Base-by-base conservation (phyloP, 345 rosid genomes). In the Psidium friedrichsthalianum region DNA sequence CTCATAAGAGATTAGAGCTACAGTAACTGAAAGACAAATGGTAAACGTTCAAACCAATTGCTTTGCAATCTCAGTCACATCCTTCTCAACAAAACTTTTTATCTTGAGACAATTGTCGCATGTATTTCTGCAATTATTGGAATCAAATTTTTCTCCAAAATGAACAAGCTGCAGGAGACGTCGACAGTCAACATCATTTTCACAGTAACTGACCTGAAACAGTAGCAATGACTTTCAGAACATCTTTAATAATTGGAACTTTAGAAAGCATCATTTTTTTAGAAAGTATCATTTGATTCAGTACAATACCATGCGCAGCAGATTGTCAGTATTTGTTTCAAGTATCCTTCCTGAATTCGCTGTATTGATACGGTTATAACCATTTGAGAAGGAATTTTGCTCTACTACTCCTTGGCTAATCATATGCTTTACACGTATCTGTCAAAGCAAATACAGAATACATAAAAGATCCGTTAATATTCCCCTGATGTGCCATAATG, bases 401-500 rank as follows among this genome's bases (percentile, higher is more conserved):
- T 97, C 99, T 83, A 87, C 86, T 84, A 85, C 96, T 85, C 98
- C 98, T 90, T 94, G 98, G 90, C 93, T 92, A 86, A 97, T 93
- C 99, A 97, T 97, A 89, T 96, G 98, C 92, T 96, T 97, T 56
- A 95, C 93, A 74, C 98, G 92, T 91, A 97, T 95, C 99, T 97
- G 90, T 85, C 88, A 86, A 83, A 86, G 87, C 78, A 88, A 83
- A 85, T 14, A 74, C 14, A 49, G 54, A 40, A 40, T 11, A 51
- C 8, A 69, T 69, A 7, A 69, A 69, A 69, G 80, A 36, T 69
- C 80, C 36, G 4, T 32, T 55, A 53, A 36, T 69, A 36, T 69
- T 69, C 80, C 47, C 47, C 47, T 36, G 47, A 69, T 11, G 25
- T 69, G 80, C 80, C 80, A 32, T 36, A 69, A 69, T 36, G 80